These are phyloP conservation scores for Astragalus membranaceus DNA, from an alignment of 306 rosid genomes.

Conservation along the genomic window DNA sequence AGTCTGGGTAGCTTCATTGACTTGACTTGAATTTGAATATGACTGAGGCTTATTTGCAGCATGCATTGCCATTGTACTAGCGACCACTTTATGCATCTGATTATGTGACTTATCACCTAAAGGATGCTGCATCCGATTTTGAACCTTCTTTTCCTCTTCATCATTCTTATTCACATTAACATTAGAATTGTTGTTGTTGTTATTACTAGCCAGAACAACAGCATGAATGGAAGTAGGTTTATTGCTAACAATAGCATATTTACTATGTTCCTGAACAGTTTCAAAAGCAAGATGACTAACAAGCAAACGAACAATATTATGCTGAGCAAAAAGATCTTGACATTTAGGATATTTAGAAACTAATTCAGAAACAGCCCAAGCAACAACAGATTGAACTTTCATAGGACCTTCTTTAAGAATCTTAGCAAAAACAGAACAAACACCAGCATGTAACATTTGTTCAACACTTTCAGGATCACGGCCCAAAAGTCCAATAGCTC, in stretches of 20 bases:
- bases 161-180: background rate
- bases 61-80: constrained; percentile 53
- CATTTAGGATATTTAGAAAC: constrained; percentile 57
- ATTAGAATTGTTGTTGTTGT: background rate
- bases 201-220: constrained; percentile 52
- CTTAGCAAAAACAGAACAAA: constrained; percentile 58
- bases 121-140: constrained; percentile 46
- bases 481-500: constrained; percentile 62
- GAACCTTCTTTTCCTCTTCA: background rate
- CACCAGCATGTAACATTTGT: constrained; percentile 59
- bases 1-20: constrained; percentile 7
- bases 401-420: constrained; percentile 78
- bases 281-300: constrained; percentile 91
- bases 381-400: constrained; percentile 71
- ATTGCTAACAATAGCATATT: constrained; percentile 51
- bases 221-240: constrained; percentile 79
- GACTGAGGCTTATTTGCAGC: constrained; percentile 11
- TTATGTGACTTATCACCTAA: constrained; percentile 37
- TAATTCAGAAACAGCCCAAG: constrained; percentile 78
- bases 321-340: constrained; percentile 84
- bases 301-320: constrained; percentile 65
- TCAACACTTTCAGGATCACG: constrained; percentile 72
- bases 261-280: constrained; percentile 82
- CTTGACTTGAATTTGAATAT: background rate
- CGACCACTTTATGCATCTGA: constrained; percentile 56